Conservation (phyloP, 2,329 filamentous ascomycete genomes). For the Fusarium equiseti region DNA sequence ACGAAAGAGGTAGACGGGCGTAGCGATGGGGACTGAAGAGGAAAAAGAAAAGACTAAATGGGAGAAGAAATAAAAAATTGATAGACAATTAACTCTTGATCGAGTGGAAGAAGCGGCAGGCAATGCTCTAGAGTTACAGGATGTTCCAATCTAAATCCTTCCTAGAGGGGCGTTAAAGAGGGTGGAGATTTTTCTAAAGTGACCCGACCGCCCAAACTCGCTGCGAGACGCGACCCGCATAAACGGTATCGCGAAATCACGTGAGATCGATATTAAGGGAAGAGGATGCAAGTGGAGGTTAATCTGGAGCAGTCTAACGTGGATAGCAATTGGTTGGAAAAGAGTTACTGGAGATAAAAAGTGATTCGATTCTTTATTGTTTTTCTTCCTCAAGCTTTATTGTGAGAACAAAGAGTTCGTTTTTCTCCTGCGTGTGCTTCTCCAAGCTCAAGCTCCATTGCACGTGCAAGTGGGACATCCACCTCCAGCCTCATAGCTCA, state of each 20-base stretch:
- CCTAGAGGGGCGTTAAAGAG: slow-evolving; percentile 27
- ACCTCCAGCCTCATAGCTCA: slow-evolving; percentile 15
- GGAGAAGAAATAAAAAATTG: neutral
- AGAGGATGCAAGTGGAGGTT: neutral
- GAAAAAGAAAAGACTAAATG: neutral
- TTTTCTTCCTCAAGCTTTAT: neutral
- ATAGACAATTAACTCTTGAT: neutral
- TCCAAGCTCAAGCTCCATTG: neutral
- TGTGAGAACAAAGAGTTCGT: slow-evolving; percentile 25
- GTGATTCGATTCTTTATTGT: neutral
- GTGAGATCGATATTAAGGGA: slow-evolving; percentile 16
- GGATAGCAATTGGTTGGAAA: neutral
- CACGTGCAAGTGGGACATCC: slow-evolving; percentile 46
- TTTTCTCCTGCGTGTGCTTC: slow-evolving; percentile 18
- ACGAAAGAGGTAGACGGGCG: slow-evolving; percentile 23
- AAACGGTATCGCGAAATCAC: slow-evolving; percentile 46
- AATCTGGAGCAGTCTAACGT: neutral
- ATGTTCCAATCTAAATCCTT: slow-evolving; percentile 13
- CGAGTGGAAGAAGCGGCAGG: neutral
- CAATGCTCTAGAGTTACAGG: slow-evolving; percentile 18
- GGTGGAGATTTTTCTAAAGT: slow-evolving; percentile 31
- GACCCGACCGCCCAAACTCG: slow-evolving; percentile 7
- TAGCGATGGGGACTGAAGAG: neutral
- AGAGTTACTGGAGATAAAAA: too few relatives aligned
- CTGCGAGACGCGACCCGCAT: slow-evolving; percentile 35